Conservation (phyloP, 179 eudicot genomes). For the Pouteria campechiana region DNA sequence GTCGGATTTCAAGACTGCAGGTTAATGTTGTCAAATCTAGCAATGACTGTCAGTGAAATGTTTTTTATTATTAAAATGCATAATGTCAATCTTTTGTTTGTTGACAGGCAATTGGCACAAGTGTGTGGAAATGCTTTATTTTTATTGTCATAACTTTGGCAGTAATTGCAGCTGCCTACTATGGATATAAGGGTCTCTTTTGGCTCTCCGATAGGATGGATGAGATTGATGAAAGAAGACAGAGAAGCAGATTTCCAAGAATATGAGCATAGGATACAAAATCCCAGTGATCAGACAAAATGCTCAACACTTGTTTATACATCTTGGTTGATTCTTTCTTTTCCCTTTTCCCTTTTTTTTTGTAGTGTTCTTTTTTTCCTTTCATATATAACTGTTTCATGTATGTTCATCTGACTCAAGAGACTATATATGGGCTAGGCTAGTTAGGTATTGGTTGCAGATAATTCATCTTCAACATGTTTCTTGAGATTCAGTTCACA, state of each 20-base stretch:
- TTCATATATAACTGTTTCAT: too few relatives aligned
- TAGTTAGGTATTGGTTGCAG: too few relatives aligned
- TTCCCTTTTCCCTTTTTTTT: too few relatives aligned
- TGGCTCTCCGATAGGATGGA: conserved; percentile 87
- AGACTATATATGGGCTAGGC: too few relatives aligned
- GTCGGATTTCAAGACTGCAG: conserved; percentile 49
- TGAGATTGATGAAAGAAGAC: conserved; percentile 51
- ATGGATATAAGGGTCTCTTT: conserved; percentile 71
- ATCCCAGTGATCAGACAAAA: too few relatives aligned
- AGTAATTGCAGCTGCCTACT: conserved; percentile 33
- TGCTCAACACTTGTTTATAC: too few relatives aligned
- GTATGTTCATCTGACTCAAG: too few relatives aligned
- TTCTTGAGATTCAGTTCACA: too few relatives aligned
- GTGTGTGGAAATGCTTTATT: conserved; percentile 26
- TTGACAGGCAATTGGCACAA: conserved; percentile 40
- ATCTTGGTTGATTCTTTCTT: too few relatives aligned
- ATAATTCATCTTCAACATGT: too few relatives aligned
- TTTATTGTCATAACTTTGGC: conserved; percentile 22
- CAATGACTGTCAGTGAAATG: background rate
- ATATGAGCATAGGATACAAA: conserved; percentile 7
- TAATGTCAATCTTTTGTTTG: background rate
- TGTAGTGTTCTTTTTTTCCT: too few relatives aligned
- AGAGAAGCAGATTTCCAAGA: conserved; percentile 33
- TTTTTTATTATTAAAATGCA: background rate
- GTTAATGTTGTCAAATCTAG: conserved; percentile 12